These are phyloP conservation scores for Hirschioporus abietinus DNA, from an alignment of 768 basidiomycete genomes.

Conservation along the genomic window DNA sequence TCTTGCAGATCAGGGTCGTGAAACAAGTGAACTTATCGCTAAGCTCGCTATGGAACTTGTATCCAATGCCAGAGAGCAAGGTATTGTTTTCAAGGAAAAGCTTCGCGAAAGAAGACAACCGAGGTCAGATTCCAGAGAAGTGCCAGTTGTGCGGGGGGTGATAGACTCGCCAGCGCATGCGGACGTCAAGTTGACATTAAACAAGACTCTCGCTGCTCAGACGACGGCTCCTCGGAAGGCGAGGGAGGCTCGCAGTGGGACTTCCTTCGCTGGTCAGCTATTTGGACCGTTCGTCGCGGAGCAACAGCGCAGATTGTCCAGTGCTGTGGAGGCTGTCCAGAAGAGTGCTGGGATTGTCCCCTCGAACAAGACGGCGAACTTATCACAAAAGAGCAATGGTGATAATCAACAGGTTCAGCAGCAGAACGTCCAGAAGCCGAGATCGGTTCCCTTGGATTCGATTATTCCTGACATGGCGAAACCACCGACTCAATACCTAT, in stretches of 20 bases:
- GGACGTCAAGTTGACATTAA: conserved; percentile 42
- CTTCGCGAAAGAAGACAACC: conserved; percentile 38
- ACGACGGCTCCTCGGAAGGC: conserved; percentile 26
- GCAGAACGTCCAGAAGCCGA: conserved; percentile 24
- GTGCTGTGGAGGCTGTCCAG: conserved; percentile 21
- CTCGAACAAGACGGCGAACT: conserved; percentile 7
- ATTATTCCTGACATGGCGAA: conserved; percentile 78
- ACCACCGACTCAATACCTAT: conserved; percentile 81
- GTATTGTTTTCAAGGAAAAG: conserved; percentile 42
- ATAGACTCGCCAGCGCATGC: conserved; percentile 35
- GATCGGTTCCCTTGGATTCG: conserved; percentile 65
- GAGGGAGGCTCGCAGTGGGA: conserved; percentile 29
- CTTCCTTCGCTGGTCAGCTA: conserved; percentile 47
- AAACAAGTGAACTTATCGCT: conserved; percentile 55
- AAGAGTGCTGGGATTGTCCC: conserved; percentile 9
- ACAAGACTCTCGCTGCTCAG: conserved; percentile 38
- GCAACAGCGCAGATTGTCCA: conserved; percentile 38
- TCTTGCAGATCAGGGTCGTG: conserved; percentile 63
- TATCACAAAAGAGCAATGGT: conserved; percentile 1
- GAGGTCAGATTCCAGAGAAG: conserved; percentile 17
- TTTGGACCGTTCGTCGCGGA: conserved; percentile 56
- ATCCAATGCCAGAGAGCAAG: conserved; percentile 59
- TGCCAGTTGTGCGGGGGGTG: conserved; percentile 34
- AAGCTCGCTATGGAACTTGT: conserved; percentile 65
- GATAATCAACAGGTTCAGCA: conserved; percentile 10